A percentile compares a stretch with the other conserved stretches of the same genome.
phyloP scores from a whole-genome alignment of 2,329 filamentous ascomycete species.

The Monosporascus sp. region DNA sequence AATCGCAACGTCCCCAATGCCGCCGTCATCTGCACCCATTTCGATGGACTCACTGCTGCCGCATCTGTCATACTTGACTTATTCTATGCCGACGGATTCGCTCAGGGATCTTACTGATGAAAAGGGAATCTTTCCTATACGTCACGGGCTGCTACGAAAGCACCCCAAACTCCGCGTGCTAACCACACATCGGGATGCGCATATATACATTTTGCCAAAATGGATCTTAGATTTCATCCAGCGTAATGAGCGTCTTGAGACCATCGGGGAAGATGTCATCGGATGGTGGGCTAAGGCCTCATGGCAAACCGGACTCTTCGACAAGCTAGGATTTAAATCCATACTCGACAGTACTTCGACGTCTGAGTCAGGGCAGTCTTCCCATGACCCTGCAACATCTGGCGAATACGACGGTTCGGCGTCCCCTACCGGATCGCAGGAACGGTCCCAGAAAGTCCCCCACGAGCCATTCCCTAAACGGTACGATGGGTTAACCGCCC shows the following conservation, averaged over 20 bases:
- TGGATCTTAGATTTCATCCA: conserved; percentile 86
- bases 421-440: conserved; percentile 14
- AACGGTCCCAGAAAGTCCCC: conserved; percentile 14
- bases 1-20: conserved; percentile 68
- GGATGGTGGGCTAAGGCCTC: conserved; percentile 94
- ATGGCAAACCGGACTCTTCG: conserved; percentile 77
- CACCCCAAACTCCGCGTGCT: conserved; percentile 75
- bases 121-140: conserved; percentile 65
- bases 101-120: conserved; percentile 78
- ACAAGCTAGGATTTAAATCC: conserved; percentile 69
- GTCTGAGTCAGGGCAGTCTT: conserved; percentile 32
- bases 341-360: conserved; percentile 49
- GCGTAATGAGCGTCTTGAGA: conserved; percentile 76
- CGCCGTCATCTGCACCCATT: conserved; percentile 50
- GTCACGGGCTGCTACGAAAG: conserved; percentile 68
- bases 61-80: conserved; percentile 72
- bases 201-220: conserved; percentile 88
- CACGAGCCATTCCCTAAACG: conserved; percentile 12
- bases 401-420: conserved; percentile 10
- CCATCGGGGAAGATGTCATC: conserved; percentile 83
- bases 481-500: conserved; percentile 18
- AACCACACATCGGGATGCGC: conserved; percentile 81
- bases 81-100: conserved; percentile 82
- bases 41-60: conserved; percentile 61
- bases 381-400: conserved; percentile 11